Base-by-base conservation (phyloP, 345 rosid genomes). In the Bruguiera parviflora region DNA sequence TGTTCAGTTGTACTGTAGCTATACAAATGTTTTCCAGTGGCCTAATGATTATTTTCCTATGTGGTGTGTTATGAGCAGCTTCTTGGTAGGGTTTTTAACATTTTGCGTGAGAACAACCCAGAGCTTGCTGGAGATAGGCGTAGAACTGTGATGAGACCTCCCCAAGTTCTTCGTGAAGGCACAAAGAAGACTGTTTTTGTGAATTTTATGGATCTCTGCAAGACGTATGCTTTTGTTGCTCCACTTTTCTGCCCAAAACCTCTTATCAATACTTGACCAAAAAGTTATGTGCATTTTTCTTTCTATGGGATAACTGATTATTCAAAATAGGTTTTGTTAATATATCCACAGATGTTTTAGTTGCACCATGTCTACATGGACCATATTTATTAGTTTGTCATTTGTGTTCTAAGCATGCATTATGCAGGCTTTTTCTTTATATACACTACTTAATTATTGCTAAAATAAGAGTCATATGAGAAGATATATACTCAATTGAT, bases 71-170 rank as follows among this genome's bases (percentile, higher is more conserved):
- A 51, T 64, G 8, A 75, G 72, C 92, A 95, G 99, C 97, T 96
- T 74, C 92, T 92, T 66, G 92, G 94, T 58, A 80, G 95, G 78
- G 91, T 90, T 58, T 90, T 87, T 68, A 89, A 85, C 83, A 90
- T 90, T 82, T 90, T 92, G 46, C 91, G 89, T 62, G 99, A 96
- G 85, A 84, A 96, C 49, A 92, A 92, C 65, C 97, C 98, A 2
- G 96, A 96, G 82, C 95, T 96, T 71, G 91, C 97, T 7, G 96
- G 98, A 67, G 99, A 95, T 82, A 87, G 94, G 84, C 91, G 96
- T 24, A 90, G 98, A 77, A 95, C 98, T 61, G 97, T 90, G 64
- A 92, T 92, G 98, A 88, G 98, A 84, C 97, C 97, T 55, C 99
- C 97, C 9, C 97, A 96, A 76, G 98, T 96, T 70, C 96, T 92